A percentile compares a stretch with the other conserved stretches of the same genome.
These are phyloP conservation scores for Platismatia glauca DNA, from an alignment of 495 filamentous ascomycete genomes.

Conservation along the genomic window DNA sequence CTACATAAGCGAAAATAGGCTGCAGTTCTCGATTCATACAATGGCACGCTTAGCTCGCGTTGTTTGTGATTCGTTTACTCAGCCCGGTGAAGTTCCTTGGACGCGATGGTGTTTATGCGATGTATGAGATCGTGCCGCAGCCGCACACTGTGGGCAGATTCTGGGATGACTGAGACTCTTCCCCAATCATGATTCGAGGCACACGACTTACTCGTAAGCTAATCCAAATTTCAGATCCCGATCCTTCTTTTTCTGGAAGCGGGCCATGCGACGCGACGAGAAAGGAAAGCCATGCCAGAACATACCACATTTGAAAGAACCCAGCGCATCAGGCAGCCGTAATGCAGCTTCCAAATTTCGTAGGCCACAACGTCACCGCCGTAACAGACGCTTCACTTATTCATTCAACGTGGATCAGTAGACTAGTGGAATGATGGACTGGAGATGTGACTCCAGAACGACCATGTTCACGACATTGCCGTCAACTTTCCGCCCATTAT, in stretches of 20 bases:
- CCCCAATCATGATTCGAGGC: neutral
- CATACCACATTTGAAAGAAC: neutral
- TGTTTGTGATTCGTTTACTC: neutral
- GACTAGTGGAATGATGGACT: neutral
- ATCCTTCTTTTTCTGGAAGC: neutral
- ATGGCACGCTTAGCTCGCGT: neutral
- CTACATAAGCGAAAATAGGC: neutral
- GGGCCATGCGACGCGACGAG: neutral
- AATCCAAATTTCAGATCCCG: neutral
- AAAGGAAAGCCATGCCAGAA: neutral
- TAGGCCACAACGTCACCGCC: neutral
- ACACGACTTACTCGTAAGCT: neutral
- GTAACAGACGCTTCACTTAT: neutral
- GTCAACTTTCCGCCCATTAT: neutral
- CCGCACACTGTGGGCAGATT: neutral
- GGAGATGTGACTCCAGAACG: neutral
- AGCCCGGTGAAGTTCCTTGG: neutral
- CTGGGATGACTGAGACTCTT: neutral
- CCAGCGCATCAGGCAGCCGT: neutral
- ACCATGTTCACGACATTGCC: neutral
- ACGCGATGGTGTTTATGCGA: neutral
- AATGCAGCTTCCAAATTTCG: neutral
- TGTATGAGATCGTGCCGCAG: neutral
- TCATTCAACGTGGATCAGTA: neutral
- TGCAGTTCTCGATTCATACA: neutral